A percentile compares a stretch with the other conserved stretches of the same genome.
Evolutionary conservation across 2,329 filamentous ascomycete species (phyloP).

Genomic region (Clarireedia monteithiana): DNA sequence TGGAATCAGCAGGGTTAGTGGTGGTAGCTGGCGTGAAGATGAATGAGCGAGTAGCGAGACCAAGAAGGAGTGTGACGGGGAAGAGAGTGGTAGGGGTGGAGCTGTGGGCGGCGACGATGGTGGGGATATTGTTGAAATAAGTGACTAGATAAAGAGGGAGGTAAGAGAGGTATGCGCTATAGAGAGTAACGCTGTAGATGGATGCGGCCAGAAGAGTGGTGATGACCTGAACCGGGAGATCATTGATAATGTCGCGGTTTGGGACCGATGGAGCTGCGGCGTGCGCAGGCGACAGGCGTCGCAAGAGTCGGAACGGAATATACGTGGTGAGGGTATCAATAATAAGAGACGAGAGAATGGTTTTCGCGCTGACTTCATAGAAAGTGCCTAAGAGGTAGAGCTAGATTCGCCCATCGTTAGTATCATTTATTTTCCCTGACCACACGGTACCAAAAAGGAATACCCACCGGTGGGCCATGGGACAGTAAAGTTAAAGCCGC

Average conservation of each 20-base stretch:
- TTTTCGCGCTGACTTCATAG: conserved; percentile 59
- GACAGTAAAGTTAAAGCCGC: conserved; percentile 60
- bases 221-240: conserved; percentile 53
- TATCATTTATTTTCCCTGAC: conserved; percentile 11
- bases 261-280: conserved; percentile 43
- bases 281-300: conserved; percentile 58
- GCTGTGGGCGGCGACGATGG: conserved; percentile 59
- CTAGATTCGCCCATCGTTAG: conserved; percentile 31
- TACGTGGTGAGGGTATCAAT: conserved; percentile 65
- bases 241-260: conserved; percentile 58
- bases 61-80: conserved; percentile 49
- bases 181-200: conserved; percentile 69
- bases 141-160: conserved; percentile 65
- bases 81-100: conserved; percentile 54
- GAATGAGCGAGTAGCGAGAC: conserved; percentile 65
- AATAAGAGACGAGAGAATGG: conserved; percentile 51
- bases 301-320: conserved; percentile 68
- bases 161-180: conserved; percentile 59
- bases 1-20: conserved; percentile 40
- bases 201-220: conserved; percentile 61
- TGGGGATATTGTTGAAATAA: conserved; percentile 66
- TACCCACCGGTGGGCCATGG: conserved; percentile 60
- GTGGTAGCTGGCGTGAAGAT: conserved; percentile 65
- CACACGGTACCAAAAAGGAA: not conserved
- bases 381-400: conserved; percentile 71